Evolutionary conservation across 2,329 filamentous ascomycete genomes (phyloP), one percentile per base, ranked within the genome.

Genomic region (Fusarium denticulatum): DNA sequence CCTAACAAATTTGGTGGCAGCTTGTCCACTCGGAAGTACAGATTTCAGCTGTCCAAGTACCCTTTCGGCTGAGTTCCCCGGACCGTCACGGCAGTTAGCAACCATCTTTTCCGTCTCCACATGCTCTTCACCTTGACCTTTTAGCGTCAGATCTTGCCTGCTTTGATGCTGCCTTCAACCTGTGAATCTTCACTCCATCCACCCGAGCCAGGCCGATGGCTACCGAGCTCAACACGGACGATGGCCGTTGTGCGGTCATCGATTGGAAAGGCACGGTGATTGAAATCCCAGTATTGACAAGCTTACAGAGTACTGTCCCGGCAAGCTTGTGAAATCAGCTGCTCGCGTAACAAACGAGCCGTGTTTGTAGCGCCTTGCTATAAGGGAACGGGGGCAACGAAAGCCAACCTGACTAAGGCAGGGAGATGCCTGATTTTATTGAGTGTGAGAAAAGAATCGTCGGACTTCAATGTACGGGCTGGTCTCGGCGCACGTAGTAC

Each of bases 181-280:
- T 50, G 60, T 61, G 40, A 60, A 60, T 15, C 39, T 65, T 72
- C 61, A 59, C 63, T 80, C 81, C 80, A 78, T 81, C 77, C 77
- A 77, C 72, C 80, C 81, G 80, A 82, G 79, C 74, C 62, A 80
- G 76, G 76, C 79, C 80, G 79, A 78, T 77, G 74, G 76, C 69
- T 80, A 78, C 81, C 81, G 80, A 82, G 62, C 36, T 26, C 42
- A 64, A 60, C 64, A 71, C 75, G 75, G 75, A 77, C 73, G 67
- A 76, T 76, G 73, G 61, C 75, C 75, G 73, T 68, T 45, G 49
- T 60, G 22, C 39, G 34, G 40, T 40, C 36, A 45, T 47, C 15
- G 28, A 47, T 26, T 53, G 24, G 30, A 56, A 30, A 32, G 32
- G 52, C 16, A 58, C 28, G 26, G 52, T 12, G 56, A 52, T 58